Evolutionary conservation across 768 basidiomycete species (phyloP), one percentile per base, ranked within the genome.

Genomic region (Agrocybe pediades): DNA sequence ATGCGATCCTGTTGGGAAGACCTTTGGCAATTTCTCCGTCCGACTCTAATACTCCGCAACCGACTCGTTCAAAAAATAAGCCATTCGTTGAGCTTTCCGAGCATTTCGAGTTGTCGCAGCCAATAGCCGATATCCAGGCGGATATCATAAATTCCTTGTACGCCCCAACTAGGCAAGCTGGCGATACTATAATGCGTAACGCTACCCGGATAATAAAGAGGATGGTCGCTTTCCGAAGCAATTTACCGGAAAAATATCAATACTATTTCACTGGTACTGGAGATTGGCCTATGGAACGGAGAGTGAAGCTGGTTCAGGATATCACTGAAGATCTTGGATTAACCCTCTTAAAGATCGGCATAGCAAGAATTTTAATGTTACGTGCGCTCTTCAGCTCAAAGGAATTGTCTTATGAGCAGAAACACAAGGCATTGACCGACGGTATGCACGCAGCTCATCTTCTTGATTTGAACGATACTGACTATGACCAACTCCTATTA

Each of bases 91-190:
- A 88, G 46, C 83, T 87, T 59, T 90, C 89, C 2, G 88, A 90
- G 61, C 90, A 93, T 65, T 93, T 92, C 65, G 78, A 87, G 49
- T 74, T 86, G 21, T 90, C 88, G 17, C 82, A 85, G 49, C 85
- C 88, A 7, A 76, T 93, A 42, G 86, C 86, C 20, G 88, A 90
- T 58, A 90, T 94, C 53, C 92, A 94, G 59, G 92, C 91, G 3
- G 92, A 93, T 57, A 90, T 94, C 55, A 89, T 93, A 74, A 90
- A 90, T 65, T 90, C 89, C 9, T 77, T 94, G 7, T 94, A 93
- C 64, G 78, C 84, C 7, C 91, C 92, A 1, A 83, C 85, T n/a
- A 79, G 78, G 43, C 86, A 88, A 68, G 79, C 77, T 20, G 80
- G 79, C 1, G 88, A 90, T 58, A 74, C 81, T 8, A 82, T 91